Conservation (phyloP, 2,329 filamentous ascomycete species). For the Neofusicoccum ribis region DNA sequence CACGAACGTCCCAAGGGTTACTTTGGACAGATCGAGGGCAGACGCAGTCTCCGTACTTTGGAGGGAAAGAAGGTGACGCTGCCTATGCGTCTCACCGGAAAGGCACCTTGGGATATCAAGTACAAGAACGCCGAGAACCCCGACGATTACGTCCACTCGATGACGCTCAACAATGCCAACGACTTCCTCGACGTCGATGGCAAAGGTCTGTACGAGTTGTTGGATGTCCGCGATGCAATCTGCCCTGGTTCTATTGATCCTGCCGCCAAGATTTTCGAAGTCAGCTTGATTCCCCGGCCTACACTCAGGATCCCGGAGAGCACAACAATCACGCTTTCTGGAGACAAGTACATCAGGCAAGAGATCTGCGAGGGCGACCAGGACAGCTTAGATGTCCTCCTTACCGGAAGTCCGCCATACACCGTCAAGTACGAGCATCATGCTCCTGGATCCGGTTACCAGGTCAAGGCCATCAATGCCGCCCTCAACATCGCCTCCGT, state of each 20-base stretch:
- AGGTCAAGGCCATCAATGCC: slow-evolving; percentile 73
- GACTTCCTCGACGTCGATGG: slow-evolving; percentile 62
- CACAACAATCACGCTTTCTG: slow-evolving; percentile 57
- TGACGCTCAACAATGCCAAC: slow-evolving; percentile 60
- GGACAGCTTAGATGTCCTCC: slow-evolving; percentile 78
- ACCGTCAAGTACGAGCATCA: slow-evolving; percentile 78
- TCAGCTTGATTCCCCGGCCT: slow-evolving; percentile 84
- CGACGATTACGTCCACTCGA: slow-evolving; percentile 38
- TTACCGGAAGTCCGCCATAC: slow-evolving; percentile 81
- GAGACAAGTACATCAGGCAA: slow-evolving; percentile 66
- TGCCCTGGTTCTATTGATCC: slow-evolving; percentile 81
- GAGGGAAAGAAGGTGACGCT: slow-evolving; percentile 73
- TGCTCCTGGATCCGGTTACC: slow-evolving; percentile 66
- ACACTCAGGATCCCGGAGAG: slow-evolving; percentile 65
- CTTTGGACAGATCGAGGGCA: slow-evolving; percentile 84
- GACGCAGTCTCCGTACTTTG: slow-evolving; percentile 70
- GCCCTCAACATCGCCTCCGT: slow-evolving; percentile 75
- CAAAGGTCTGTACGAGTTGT: slow-evolving; percentile 75
- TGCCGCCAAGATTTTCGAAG: slow-evolving; percentile 70
- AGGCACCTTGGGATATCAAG: slow-evolving; percentile 77
- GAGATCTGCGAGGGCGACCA: slow-evolving; percentile 94
- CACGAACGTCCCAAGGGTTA: slow-evolving; percentile 83
- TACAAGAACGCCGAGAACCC: slow-evolving; percentile 67
- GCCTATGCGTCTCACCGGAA: slow-evolving; percentile 81
- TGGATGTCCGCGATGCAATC: slow-evolving; percentile 72